Evolutionary conservation across 1,139 yeast species (phyloP).

Genomic region (Kodamaea arcana): DNA sequence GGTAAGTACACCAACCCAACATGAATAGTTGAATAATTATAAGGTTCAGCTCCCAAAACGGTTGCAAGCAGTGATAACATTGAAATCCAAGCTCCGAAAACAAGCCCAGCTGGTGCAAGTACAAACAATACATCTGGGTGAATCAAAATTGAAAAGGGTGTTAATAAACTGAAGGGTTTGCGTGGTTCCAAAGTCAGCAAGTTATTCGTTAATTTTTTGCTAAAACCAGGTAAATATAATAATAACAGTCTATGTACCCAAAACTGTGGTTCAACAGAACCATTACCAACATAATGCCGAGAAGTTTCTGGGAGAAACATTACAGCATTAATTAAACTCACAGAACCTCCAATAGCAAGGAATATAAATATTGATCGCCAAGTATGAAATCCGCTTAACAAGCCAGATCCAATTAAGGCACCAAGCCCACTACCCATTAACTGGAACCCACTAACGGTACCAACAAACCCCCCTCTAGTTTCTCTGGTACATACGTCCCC

Average conservation of each 20-base stretch:
- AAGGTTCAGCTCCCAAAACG: constrained; percentile 25
- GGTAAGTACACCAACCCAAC: constrained; percentile 39
- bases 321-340: constrained; percentile 20
- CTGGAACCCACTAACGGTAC: constrained; percentile 32
- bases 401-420: constrained; percentile 36
- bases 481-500: constrained; percentile 37
- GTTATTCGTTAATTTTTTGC: constrained; percentile 26
- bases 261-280: constrained; percentile 26
- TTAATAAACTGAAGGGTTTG: constrained; percentile 19
- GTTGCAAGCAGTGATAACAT: constrained; percentile 31
- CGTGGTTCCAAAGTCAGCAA: constrained; percentile 19
- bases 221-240: constrained; percentile 22
- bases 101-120: constrained; percentile 31
- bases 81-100: constrained; percentile 38
- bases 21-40: constrained; percentile 31
- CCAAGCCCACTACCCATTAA: constrained; percentile 40
- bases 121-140: constrained; percentile 21
- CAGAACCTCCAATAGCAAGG: constrained; percentile 36
- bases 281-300: constrained; percentile 36
- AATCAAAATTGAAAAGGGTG: constrained; percentile 28
- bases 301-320: constrained; percentile 35
- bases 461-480: constrained; percentile 39
- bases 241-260: constrained; percentile 22
- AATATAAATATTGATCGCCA: constrained; percentile 41
- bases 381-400: constrained; percentile 23